Conservation (phyloP, 1,139 yeast species). For the Suzukiozyma palmioleophila region DNA sequence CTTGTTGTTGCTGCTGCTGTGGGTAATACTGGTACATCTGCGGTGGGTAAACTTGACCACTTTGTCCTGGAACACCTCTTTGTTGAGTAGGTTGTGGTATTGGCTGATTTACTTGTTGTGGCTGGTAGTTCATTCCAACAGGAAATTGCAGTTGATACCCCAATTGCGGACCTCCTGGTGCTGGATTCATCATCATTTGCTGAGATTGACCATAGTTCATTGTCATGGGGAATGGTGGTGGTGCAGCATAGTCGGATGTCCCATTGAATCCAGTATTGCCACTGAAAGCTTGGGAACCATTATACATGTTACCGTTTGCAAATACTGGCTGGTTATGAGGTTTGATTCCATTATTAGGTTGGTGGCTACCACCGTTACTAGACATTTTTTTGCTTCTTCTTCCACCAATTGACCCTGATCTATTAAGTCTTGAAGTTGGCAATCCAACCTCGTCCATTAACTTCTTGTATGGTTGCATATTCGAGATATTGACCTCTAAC, state of each 20-base stretch:
- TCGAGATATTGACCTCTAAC: constrained; percentile 49
- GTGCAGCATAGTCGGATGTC: not conserved
- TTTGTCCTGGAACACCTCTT: not conserved
- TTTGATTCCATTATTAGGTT: not conserved
- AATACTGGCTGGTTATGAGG: not conserved
- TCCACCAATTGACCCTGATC: constrained; percentile 23
- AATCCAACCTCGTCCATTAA: constrained; percentile 92
- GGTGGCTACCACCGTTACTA: constrained; percentile 5
- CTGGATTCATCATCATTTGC: constrained; percentile 6
- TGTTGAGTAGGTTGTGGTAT: constrained; percentile 6
- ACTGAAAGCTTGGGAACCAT: constrained; percentile 1
- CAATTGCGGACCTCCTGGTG: constrained; percentile 7
- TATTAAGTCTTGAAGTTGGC: constrained; percentile 31
- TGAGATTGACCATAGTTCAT: constrained; percentile 3
- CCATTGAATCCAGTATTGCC: constrained; percentile 2
- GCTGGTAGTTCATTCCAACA: constrained; percentile 4
- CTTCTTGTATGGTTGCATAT: constrained; percentile 75
- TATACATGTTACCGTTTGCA: not conserved
- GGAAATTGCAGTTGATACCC: constrained; percentile 8
- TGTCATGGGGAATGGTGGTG: constrained; percentile 4
- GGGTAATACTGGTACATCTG: constrained; percentile 8
- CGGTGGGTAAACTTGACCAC: constrained; percentile 4
- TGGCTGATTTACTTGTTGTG: constrained; percentile 12
- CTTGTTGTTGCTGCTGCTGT: constrained; percentile 21
- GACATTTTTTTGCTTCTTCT: constrained; percentile 8